A percentile compares a stretch with the other conserved stretches of the same genome.
phyloP scores from a whole-genome alignment of 2,329 filamentous ascomycete genomes.

The Amphichorda felina region DNA sequence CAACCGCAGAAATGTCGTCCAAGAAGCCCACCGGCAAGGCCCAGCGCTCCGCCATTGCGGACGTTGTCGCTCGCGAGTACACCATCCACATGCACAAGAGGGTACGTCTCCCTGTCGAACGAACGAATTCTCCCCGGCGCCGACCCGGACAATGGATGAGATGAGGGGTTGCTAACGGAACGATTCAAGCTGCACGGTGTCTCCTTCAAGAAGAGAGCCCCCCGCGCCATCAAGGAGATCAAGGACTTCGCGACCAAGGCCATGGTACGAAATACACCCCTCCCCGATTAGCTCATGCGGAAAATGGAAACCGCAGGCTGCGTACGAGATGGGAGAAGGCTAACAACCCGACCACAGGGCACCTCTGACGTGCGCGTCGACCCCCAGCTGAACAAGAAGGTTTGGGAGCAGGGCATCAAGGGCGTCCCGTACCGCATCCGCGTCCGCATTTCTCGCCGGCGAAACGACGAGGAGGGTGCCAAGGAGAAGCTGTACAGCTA shows the following conservation, averaged over 20 bases:
- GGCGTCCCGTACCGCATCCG: conserved; percentile 95
- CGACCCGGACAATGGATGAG: neutral
- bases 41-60: conserved; percentile 88
- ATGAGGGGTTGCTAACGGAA: conserved; percentile 5
- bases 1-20: conserved; percentile 27
- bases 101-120: conserved; percentile 16
- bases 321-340: conserved; percentile 44
- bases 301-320: too few species aligned
- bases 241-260: conserved; percentile 82
- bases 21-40: conserved; percentile 26
- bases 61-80: conserved; percentile 99
- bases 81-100: conserved; percentile 99
- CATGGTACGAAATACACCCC: conserved; percentile 66
- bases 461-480: conserved; percentile 99
- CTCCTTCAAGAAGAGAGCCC: conserved; percentile 99
- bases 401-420: conserved; percentile 99
- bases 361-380: conserved; percentile 95
- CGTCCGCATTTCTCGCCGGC: conserved; percentile 97
- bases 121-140: neutral
- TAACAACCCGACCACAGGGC: conserved; percentile 45
- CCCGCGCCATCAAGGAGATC: conserved; percentile 99
- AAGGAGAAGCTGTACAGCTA: conserved; percentile 99
- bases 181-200: conserved; percentile 75
- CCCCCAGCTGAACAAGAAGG: conserved; percentile 99
- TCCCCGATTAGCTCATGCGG: too few species aligned